Percentiles rank a stretch among this genome's conserved stretches.
These are phyloP conservation scores for Closterium sp. DNA, from an alignment of 139 green algal species.

Conservation along the genomic window DNA sequence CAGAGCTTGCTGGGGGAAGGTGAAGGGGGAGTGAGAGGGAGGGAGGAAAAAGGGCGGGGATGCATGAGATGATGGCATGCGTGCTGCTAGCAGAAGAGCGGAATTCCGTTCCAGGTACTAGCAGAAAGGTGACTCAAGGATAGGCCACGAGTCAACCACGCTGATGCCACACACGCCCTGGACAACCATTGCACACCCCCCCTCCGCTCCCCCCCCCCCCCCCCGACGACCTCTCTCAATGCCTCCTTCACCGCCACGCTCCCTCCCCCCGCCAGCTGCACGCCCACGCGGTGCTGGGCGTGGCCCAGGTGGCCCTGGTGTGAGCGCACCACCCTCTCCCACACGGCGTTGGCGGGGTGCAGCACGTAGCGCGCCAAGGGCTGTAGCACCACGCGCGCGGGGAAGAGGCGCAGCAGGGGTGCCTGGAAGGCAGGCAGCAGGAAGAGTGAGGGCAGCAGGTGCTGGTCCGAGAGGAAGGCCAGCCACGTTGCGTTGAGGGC, in stretches of 20 bases:
- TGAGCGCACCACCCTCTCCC: not conserved
- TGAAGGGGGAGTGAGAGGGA: not conserved
- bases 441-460: slow-evolving; percentile 15
- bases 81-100: not conserved
- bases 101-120: not conserved
- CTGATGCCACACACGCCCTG: too few species aligned
- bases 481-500: slow-evolving; percentile 6
- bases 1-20: not conserved
- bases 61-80: too few species aligned
- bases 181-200: too few species aligned
- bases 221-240: not conserved
- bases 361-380: slow-evolving; percentile 14
- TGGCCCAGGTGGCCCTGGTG: not conserved
- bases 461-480: not conserved
- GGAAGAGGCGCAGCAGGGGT: not conserved
- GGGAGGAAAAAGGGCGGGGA: not conserved
- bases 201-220: too few species aligned
- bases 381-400: slow-evolving; percentile 8
- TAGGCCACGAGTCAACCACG: too few species aligned
- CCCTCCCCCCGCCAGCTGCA: not conserved
- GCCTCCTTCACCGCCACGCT: not conserved
- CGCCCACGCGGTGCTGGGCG: not conserved
- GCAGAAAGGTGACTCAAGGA: too few species aligned
- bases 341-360: slow-evolving; percentile 16
- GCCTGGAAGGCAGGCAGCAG: not conserved